Evolutionary conservation across 257 asterid species (phyloP), one percentile per base, ranked within the genome.

Genomic region (Solanum etuberosum): DNA sequence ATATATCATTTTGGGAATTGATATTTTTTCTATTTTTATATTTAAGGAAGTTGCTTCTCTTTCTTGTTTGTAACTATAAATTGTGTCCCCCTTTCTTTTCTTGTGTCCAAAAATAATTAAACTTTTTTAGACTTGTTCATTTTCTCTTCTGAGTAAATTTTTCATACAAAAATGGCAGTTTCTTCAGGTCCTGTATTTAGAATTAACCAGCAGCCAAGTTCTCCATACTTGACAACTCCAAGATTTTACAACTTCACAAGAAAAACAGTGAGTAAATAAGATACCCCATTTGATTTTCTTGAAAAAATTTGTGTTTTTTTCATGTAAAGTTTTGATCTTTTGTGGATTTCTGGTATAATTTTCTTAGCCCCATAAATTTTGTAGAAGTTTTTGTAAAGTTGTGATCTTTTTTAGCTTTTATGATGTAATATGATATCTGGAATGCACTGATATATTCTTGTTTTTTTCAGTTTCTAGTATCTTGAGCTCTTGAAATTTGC

Each of bases 81-180:
- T 88, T 78, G 40, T 83, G 88, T 84, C 86, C n/a, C 46, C 34
- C 23, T 5, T 25, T 38, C 78, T 48, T 71, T 77, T 32, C 10
- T 37, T 86, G 57, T 89, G 83, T 86, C 88, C 46, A 34, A 78
- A 71, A 78, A 87, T 27, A 48, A 31, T 70, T 78, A 73, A 37
- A 71, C 37, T 15, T 21, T 37, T 43, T 2, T 46, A 12, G 12
- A 71, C 76, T 68, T 16, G 40, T 77, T 59, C 83, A 85, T 67
- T 21, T 29, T 78, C 27, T 78, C 65, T 46, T 46, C 8, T 72
- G 6, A 27, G 5, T 43, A 18, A 14, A 43, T 11, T 29, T 20
- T 42, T 71, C 29, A 83, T 87, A 78, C 70, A 27, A 14, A 29
- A 18, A 93, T 93, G 96, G 93, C 96, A n/a, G 88, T 89, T 73